Evolutionary conservation across 129 eudicot species (phyloP), one percentile per base, ranked within the genome.

Genomic region (Artemisia annua): DNA sequence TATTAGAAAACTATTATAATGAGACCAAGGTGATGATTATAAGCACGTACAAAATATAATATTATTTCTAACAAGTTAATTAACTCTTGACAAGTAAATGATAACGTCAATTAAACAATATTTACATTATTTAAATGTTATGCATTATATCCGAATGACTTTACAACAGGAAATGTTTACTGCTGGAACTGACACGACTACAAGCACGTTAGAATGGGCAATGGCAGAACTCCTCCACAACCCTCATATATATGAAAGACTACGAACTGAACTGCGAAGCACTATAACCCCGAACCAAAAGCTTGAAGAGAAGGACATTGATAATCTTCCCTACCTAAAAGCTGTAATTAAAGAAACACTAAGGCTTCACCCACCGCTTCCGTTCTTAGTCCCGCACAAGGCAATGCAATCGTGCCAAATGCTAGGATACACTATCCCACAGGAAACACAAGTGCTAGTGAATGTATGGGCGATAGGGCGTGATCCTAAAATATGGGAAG

Each of bases 201-300:
- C 91, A 8, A 86, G 91, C 74, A 82, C 89, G 5, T 59, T 89
- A 63, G 96, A 89, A 74, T 89, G 91, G 96, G 91, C 91, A 58
- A 86, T 89, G 91, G 78, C 91, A 0, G 96, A 89, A 82, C 86
- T 86, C 44, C 85, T 89, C 52, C 80, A 60, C 69, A 85, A 81
- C 65, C 91, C 85, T 10, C 67, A 43, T 11, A 13, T 65, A 2
- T 80, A 83, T 3, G 16, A 74, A 7, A 77, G 78, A 49, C 44
- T 81, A 19, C 77, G 71, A 63, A 30, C 64, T 1, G 95, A 88
- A 75, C 56, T 88, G 14, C 30, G 82, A 73, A 76, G 65, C 35
- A 70, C 50, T 9, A 58, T 83, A 16, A 7, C 66, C 0, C 61
- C 51, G 7, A 65, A 54, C n/a, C 50, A 67, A 52, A 81, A 79